A percentile compares a stretch with the other conserved stretches of the same genome.
Conservation (phyloP, 495 filamentous ascomycete genomes). For the Rhypophila decipiens region DNA sequence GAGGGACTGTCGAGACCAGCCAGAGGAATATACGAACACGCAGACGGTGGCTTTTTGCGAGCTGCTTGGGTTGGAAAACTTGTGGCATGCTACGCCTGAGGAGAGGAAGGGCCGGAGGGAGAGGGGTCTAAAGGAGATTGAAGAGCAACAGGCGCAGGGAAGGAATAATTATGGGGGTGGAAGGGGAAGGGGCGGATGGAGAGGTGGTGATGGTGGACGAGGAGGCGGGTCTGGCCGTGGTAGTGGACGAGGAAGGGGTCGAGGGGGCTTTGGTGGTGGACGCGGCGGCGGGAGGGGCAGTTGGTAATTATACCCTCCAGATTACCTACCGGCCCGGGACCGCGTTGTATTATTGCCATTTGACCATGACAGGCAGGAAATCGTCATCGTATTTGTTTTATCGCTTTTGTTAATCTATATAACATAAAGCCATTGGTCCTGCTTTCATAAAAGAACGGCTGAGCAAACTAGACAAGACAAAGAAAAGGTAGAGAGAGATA, state of each 20-base stretch:
- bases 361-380: too few species aligned
- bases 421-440: too few species aligned
- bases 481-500: too few species aligned
- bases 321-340: too few species aligned
- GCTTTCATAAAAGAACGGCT: too few species aligned
- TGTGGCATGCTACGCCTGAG: slow-evolving; percentile 64
- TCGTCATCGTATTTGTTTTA: too few species aligned
- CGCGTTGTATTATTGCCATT: too few species aligned
- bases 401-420: too few species aligned
- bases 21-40: slow-evolving; percentile 72
- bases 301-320: too few species aligned
- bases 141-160: slow-evolving; percentile 30
- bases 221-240: slow-evolving; percentile 13
- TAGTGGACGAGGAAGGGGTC: slow-evolving; percentile 9
- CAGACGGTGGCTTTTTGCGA: slow-evolving; percentile 76
- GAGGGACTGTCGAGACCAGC: slow-evolving; percentile 37
- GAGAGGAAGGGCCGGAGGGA: slow-evolving; percentile 52
- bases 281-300: not conserved
- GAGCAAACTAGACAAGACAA: too few species aligned
- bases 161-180: slow-evolving; percentile 30
- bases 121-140: slow-evolving; percentile 27
- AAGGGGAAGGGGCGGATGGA: slow-evolving; percentile 30
- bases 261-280: slow-evolving; percentile 9
- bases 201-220: slow-evolving; percentile 24
- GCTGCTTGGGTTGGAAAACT: slow-evolving; percentile 68